Evolutionary conservation across 768 basidiomycete species (phyloP).

Genomic region (Tricholoma bakamatsutake): DNA sequence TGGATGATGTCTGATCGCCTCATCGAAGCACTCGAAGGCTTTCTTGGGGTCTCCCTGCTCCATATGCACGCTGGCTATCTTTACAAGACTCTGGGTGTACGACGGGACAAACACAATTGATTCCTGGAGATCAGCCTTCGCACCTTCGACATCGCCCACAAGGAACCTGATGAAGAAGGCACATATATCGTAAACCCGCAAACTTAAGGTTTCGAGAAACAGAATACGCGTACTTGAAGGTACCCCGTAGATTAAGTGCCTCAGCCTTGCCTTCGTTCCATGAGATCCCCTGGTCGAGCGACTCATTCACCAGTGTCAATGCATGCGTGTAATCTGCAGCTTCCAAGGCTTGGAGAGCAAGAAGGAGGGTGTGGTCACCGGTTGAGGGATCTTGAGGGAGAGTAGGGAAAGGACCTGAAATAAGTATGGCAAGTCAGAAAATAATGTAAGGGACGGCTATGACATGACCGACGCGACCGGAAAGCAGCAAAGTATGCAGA

Average conservation of each 20-base stretch:
- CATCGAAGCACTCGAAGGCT: constrained; percentile 89
- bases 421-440: constrained; percentile 2
- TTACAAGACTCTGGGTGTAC: constrained; percentile 87
- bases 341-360: constrained; percentile 77
- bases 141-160: constrained; percentile 73
- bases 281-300: constrained; percentile 82
- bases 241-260: constrained; percentile 89
- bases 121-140: constrained; percentile 77
- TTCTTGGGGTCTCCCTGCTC: constrained; percentile 78
- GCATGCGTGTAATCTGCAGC: constrained; percentile 84
- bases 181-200: neutral
- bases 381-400: constrained; percentile 70
- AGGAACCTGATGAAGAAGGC: constrained; percentile 59
- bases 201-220: neutral
- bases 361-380: constrained; percentile 78
- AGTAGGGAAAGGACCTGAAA: constrained; percentile 54
- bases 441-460: neutral
- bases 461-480: constrained; percentile 62
- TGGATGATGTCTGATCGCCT: constrained; percentile 76
- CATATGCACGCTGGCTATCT: constrained; percentile 97
- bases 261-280: constrained; percentile 73
- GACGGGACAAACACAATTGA: constrained; percentile 61
- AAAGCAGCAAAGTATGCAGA: constrained; percentile 96
- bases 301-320: constrained; percentile 73
- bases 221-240: constrained; percentile 74